Conservation (phyloP, 306 rosid genomes). For the Pterocarpus macrocarpus region DNA sequence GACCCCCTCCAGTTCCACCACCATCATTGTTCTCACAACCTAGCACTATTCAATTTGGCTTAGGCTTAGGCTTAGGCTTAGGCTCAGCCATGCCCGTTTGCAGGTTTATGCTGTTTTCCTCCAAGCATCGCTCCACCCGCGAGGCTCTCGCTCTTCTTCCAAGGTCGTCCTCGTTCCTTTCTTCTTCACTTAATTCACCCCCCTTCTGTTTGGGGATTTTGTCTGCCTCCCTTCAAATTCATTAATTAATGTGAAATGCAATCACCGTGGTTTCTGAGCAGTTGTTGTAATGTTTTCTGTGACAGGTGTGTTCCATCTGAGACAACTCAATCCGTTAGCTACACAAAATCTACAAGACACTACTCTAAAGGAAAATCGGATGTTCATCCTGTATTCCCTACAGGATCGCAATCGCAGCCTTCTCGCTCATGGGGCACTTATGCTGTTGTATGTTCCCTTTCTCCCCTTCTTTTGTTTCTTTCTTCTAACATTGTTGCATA, state of each 20-base stretch:
- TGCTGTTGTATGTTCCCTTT: conserved; percentile 63
- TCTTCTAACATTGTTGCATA: neutral
- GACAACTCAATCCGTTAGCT: conserved; percentile 58
- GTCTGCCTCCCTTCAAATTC: neutral
- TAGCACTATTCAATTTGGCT: neutral
- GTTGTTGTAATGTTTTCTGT: conserved; percentile 7
- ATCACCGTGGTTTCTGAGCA: neutral
- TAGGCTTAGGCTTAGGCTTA: no score
- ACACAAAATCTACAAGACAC: conserved; percentile 59
- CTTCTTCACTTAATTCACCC: neutral
- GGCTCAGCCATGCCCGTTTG: conserved; percentile 57
- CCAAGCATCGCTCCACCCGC: conserved; percentile 52
- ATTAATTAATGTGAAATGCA: neutral
- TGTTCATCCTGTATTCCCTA: conserved; percentile 41
- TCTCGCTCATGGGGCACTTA: conserved; percentile 66
- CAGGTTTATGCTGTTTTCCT: conserved; percentile 58
- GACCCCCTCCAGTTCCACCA: conserved; percentile 15
- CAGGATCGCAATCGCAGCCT: conserved; percentile 46
- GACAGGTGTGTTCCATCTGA: conserved; percentile 65
- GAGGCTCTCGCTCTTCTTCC: conserved; percentile 59
- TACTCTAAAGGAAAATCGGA: conserved; percentile 46
- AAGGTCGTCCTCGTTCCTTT: conserved; percentile 54
- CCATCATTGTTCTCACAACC: no score
- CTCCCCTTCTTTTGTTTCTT: neutral
- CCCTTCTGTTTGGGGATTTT: conserved; percentile 26